Percentiles rank a stretch among this genome's conserved stretches.
Evolutionary conservation across 2,329 filamentous ascomycete genomes (phyloP).

Genomic region (Xylaria arbuscula): DNA sequence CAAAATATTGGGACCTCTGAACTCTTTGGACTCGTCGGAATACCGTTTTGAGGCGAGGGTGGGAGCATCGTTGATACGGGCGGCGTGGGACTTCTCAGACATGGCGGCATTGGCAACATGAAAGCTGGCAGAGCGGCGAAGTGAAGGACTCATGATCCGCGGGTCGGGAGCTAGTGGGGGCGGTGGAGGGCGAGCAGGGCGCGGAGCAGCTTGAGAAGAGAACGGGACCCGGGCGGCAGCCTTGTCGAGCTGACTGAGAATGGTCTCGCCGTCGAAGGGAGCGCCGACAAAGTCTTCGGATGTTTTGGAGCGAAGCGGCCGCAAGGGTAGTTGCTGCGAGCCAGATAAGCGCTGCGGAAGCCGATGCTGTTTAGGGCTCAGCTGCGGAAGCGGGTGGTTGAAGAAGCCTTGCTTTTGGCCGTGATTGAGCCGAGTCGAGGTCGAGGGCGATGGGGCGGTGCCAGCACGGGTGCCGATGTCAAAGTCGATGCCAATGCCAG

Average conservation of each 20-base stretch:
- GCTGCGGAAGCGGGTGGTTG: constrained; percentile 26
- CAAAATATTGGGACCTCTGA: constrained; percentile 67
- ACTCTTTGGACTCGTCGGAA: constrained; percentile 79
- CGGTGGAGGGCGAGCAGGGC: constrained; percentile 47
- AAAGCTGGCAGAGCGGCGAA: constrained; percentile 75
- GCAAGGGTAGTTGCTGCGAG: constrained; percentile 50
- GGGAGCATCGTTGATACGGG: constrained; percentile 57
- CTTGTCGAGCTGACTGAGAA: constrained; percentile 68
- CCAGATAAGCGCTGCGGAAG: constrained; percentile 50
- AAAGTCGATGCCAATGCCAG: constrained; percentile 33
- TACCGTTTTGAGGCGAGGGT: constrained; percentile 74
- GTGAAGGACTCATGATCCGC: constrained; percentile 64
- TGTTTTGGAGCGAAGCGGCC: constrained; percentile 57
- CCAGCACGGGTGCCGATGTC: constrained; percentile 25
- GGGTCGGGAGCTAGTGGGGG: constrained; percentile 60
- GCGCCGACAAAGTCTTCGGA: constrained; percentile 72
- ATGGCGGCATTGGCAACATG: constrained; percentile 64
- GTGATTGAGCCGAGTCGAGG: constrained; percentile 20
- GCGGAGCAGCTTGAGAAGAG: constrained; percentile 49
- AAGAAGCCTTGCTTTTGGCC: constrained; percentile 16
- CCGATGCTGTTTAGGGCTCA: constrained; percentile 21
- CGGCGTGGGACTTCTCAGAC: constrained; percentile 57
- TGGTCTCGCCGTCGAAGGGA: constrained; percentile 72
- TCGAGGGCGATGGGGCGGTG: constrained; percentile 7
- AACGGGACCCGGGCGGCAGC: constrained; percentile 56